A percentile compares a stretch with the other conserved stretches of the same genome.
Evolutionary conservation across 257 asterid genomes (phyloP).

Genomic region (Asclepias syriaca): DNA sequence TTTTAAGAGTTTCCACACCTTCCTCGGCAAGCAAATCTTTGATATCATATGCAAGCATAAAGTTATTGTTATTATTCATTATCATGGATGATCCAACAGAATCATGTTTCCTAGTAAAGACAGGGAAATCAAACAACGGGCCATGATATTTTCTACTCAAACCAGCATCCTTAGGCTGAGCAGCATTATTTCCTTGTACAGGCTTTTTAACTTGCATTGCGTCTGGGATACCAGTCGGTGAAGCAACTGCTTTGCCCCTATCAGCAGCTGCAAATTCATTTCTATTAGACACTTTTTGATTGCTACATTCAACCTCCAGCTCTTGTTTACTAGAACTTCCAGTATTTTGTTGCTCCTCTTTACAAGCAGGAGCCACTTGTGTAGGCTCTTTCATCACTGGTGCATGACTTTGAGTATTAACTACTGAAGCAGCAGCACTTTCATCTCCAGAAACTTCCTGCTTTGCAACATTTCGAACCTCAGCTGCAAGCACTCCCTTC

Average conservation of each 20-base stretch:
- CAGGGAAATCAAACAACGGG: conserved; percentile 94
- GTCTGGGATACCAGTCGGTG: conserved; percentile 48
- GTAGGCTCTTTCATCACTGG: conserved; percentile 48
- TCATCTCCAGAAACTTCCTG: conserved; percentile 58
- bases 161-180: conserved; percentile 70
- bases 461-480: conserved; percentile 37
- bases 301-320: conserved; percentile 50
- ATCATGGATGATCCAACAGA: conserved; percentile 72
- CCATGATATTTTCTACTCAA: conserved; percentile 89
- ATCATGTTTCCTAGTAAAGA: conserved; percentile 87
- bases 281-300: conserved; percentile 45
- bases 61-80: conserved; percentile 62
- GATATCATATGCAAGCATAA: conserved; percentile 73
- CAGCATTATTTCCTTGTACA: conserved; percentile 44
- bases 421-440: conserved; percentile 33
- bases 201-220: conserved; percentile 57
- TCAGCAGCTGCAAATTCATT: conserved; percentile 54
- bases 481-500: conserved; percentile 34
- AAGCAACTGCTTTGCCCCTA: conserved; percentile 71
- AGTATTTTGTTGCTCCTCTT: conserved; percentile 62
- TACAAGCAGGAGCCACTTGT: conserved; percentile 44
- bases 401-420: conserved; percentile 34
- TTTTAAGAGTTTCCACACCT: conserved; percentile 61
- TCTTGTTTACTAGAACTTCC: conserved; percentile 50
- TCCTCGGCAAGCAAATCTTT: conserved; percentile 86